These are phyloP conservation scores for Aspergillus costaricaensis DNA, from an alignment of 2,329 filamentous ascomycete species.

Conservation along the genomic window DNA sequence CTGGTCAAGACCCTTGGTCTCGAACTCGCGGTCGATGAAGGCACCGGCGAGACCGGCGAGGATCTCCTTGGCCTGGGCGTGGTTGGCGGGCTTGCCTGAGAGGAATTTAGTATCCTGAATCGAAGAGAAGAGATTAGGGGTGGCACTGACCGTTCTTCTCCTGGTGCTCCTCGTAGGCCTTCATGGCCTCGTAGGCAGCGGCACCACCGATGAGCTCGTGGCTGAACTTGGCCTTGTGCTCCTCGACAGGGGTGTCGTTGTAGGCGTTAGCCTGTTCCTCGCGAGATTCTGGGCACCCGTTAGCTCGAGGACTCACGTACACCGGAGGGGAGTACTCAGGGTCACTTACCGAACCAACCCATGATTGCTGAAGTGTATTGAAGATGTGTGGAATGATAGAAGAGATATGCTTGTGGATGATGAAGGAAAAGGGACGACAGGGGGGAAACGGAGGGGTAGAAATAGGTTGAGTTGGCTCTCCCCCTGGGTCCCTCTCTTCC, in stretches of 20 bases:
- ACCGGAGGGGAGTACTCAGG: too few species aligned
- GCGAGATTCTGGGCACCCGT: too few species aligned
- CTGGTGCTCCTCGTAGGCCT: constrained; percentile 74
- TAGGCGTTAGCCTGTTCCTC: too few species aligned
- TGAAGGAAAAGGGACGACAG: background rate
- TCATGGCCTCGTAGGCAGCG: constrained; percentile 77
- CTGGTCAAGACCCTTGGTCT: constrained; percentile 70
- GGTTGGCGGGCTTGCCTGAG: constrained; percentile 66
- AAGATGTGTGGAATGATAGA: background rate
- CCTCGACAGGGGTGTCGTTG: too few species aligned
- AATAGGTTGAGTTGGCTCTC: background rate
- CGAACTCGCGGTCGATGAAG: constrained; percentile 74
- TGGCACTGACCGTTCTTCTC: constrained; percentile 60
- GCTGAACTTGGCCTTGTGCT: constrained; percentile 64
- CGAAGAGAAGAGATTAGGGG: background rate
- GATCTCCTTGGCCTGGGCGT: constrained; percentile 75
- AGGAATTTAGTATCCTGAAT: background rate
- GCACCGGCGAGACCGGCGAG: constrained; percentile 73
- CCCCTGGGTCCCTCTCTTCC: background rate
- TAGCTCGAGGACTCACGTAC: too few species aligned
- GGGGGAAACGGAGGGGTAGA: background rate
- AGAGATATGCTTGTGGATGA: background rate
- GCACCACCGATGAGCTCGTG: constrained; percentile 77
- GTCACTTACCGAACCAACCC: constrained; percentile 23
- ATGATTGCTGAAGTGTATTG: constrained; percentile 12